These are phyloP conservation scores for Calocera viscosa DNA, from an alignment of 768 basidiomycete genomes.

Conservation along the genomic window DNA sequence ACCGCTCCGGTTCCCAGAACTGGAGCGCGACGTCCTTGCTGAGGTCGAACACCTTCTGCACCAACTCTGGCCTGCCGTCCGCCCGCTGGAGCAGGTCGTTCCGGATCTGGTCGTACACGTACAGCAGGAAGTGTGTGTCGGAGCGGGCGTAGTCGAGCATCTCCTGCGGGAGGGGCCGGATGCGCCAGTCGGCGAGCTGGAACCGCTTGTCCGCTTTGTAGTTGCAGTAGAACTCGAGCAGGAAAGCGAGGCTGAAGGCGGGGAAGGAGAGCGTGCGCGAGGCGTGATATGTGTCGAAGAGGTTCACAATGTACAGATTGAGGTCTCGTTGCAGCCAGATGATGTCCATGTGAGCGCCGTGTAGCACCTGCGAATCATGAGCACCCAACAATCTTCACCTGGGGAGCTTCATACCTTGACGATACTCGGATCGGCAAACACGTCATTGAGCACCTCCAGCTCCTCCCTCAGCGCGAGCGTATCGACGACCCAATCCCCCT, in stretches of 20 bases:
- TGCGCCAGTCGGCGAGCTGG: constrained; percentile 95
- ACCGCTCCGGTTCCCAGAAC: constrained; percentile 53
- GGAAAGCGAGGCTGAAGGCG: constrained; percentile 66
- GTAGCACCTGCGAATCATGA: constrained; percentile 52
- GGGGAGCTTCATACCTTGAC: constrained; percentile 52
- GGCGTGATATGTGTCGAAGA: constrained; percentile 97
- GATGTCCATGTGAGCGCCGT: constrained; percentile 89
- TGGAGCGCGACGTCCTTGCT: constrained; percentile 68
- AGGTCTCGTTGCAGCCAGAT: constrained; percentile 96
- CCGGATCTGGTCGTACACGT: constrained; percentile 82
- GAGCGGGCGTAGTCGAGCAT: constrained; percentile 90
- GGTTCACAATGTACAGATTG: constrained; percentile 79
- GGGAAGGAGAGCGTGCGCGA: constrained; percentile 76
- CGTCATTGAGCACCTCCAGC: constrained; percentile 61
- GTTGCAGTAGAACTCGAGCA: constrained; percentile 81
- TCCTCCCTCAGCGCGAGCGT: constrained; percentile 61
- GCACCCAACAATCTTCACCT: background rate
- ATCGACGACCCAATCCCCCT: constrained; percentile 81
- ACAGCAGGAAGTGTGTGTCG: constrained; percentile 91
- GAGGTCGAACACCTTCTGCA: constrained; percentile 53
- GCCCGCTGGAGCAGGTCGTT: constrained; percentile 55
- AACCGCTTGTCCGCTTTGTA: constrained; percentile 90
- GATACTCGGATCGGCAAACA: constrained; percentile 71
- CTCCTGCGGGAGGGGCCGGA: constrained; percentile 77
- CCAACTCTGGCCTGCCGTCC: constrained; percentile 29